Evolutionary conservation across 2,329 filamentous ascomycete genomes (phyloP), one percentile per base, ranked within the genome.

Genomic region (Esteya vermicola): DNA sequence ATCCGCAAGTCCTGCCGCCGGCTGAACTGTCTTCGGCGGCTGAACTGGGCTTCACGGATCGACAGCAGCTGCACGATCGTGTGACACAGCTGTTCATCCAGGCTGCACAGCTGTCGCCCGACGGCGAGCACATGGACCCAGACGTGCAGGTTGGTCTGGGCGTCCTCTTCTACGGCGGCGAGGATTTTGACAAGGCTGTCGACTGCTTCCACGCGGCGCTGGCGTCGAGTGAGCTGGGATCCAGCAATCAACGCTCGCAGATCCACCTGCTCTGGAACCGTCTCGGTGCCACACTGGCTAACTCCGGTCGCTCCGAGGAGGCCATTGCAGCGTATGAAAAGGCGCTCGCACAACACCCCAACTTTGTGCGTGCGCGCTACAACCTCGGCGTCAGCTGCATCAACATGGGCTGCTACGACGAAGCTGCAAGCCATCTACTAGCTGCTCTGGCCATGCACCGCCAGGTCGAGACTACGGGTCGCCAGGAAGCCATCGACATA

Each of bases 171-270:
- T 98, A 98, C 62, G 91, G 89, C 38, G 86, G 85, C 23, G 91
- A 98, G 61, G 89, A 96, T 56, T 96, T 95, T 64, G 85, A 91
- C 57, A 98, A 98, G 65, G 91, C 91, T 1, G 89, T 98, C 28
- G 91, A 98, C 65, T 98, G 93, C 67, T 98, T 98, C 72, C 83
- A 81, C 41, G 80, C 89, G 1, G 89, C 93, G 1, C 75, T 98
- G 20, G 83, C 85, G 43, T 85, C 78, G 20, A 85, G 84, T 1
- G 86, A 94, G 59, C 72, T 78, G 27, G 91, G 91, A 43, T 75
- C 76, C 9, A 81, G 78, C 44, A 96, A 95, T 62, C 79, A 85
- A 46, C 76, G 78, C 51, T 79, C 81, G 52, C 86, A 95, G 60
- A 67, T 95, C 1, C 91, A 96, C 55, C 75, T 98, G 18, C 77